Evolutionary conservation across 2,329 filamentous ascomycete genomes (phyloP), one percentile per base, ranked within the genome.

Genomic region (Fusarium solani-melongenae): DNA sequence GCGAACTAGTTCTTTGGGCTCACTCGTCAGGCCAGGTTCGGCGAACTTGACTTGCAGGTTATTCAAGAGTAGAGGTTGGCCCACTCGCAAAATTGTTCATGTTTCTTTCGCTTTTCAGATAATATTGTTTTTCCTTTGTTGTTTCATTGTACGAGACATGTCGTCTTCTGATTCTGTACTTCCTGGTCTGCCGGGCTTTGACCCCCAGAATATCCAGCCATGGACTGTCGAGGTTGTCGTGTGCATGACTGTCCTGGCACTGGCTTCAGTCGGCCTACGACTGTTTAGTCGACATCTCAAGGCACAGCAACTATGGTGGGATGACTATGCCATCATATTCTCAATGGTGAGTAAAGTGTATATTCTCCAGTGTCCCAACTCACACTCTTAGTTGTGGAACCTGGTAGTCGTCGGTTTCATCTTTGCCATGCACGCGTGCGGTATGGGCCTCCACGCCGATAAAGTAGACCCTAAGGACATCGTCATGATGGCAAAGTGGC

Each of bases 281-380:
- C 58, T 87, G 6, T 62, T 82, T 31, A 83, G 84, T 64, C 83
- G 86, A 12, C 80, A 81, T 57, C 76, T 86, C 51, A 85, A 84
- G 53, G 82, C 77, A 4, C 85, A 86, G 64, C 75, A 77, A 66
- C 74, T 87, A 6, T 87, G 86, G 86, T 87, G 85, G 86, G 86
- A 88, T 78, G 86, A 88, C 74, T 87, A 82, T 75, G 80, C 86
- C 76, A 85, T 88, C 64, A 65, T 87, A 0, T 86, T 84, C 59
- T 87, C 86, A 1, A 84, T 86, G 85, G 85, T 87, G 62, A 67
- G 70, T 14, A 17, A 22, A 24, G 15, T 27, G 11, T 20, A 7
- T 29, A 8, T 4, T 6, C 36, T 15, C 4, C 10, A 5, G 29
- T 15, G 6, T 31, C 24, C 17, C 22, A 7, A 14, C 71, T 74